phyloP scores from a whole-genome alignment of 2,329 filamentous ascomycete genomes.

The Colletotrichum lini region DNA sequence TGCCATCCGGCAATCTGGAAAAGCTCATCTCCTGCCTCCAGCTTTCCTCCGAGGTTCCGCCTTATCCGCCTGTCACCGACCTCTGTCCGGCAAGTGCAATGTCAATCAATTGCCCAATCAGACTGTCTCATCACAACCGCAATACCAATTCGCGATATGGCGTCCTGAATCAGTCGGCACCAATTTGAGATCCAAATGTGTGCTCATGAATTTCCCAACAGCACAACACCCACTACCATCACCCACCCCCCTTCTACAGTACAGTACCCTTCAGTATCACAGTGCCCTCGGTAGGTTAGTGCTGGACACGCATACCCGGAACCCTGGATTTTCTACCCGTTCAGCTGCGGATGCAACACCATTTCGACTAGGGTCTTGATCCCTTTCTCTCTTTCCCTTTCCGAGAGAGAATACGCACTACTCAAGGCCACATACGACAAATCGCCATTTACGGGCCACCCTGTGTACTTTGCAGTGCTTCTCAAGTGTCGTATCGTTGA shows the following conservation, averaged over 20 bases:
- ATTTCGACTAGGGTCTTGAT: conserved; percentile 14
- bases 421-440: neutral
- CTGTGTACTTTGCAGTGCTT: neutral
- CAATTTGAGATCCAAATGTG: conserved; percentile 2
- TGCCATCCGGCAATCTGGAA: conserved; percentile 24
- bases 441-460: neutral
- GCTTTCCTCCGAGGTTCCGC: conserved; percentile 1
- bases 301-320: conserved; percentile 8
- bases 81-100: conserved; percentile 27
- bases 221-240: no score
- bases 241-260: no score
- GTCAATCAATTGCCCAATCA: conserved; percentile 39
- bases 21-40: conserved; percentile 33
- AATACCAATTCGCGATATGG: conserved; percentile 15
- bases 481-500: neutral
- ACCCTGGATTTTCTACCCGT: conserved; percentile 29
- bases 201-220: neutral
- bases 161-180: conserved; percentile 5
- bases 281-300: neutral
- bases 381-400: conserved; percentile 13
- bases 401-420: neutral
- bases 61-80: conserved; percentile 16
- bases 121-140: conserved; percentile 16
- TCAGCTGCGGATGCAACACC: conserved; percentile 11
- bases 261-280: neutral